Evolutionary conservation across 1,284 basidiomycete species (phyloP).

Genomic region (Inonotus obliquus): DNA sequence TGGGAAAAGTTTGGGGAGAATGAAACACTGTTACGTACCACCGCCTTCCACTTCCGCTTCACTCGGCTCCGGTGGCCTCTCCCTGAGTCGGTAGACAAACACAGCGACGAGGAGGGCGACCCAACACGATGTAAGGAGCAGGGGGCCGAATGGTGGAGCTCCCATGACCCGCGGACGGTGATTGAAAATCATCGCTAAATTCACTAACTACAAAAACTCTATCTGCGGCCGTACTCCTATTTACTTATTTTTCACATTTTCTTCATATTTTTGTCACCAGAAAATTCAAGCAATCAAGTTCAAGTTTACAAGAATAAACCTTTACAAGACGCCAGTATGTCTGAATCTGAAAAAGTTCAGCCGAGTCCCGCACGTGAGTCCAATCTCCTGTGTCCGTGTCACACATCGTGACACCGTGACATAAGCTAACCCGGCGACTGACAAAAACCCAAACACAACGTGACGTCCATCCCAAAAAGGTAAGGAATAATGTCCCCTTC

Average conservation of each 20-base stretch:
- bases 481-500: slow-evolving; percentile 17
- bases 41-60: background rate
- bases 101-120: background rate
- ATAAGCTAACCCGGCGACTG: slow-evolving; percentile 11
- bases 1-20: background rate
- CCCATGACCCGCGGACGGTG: background rate
- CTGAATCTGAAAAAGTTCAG: too few relatives aligned
- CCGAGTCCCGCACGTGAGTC: too few relatives aligned
- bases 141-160: background rate
- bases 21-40: background rate
- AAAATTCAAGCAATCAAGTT: background rate
- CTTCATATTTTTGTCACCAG: background rate
- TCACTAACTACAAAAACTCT: background rate
- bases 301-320: background rate
- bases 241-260: background rate
- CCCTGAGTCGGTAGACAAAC: background rate
- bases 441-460: slow-evolving; percentile 15
- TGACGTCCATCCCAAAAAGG: background rate
- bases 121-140: background rate
- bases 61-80: background rate
- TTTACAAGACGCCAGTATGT: background rate
- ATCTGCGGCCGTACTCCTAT: background rate
- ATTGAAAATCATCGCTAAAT: background rate
- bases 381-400: too few relatives aligned
- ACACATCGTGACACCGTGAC: too few relatives aligned